Percentiles rank a stretch among this genome's conserved stretches.
Evolutionary conservation across 2,329 filamentous ascomycete species (phyloP).

Genomic region (Talaromyces pinophilus): DNA sequence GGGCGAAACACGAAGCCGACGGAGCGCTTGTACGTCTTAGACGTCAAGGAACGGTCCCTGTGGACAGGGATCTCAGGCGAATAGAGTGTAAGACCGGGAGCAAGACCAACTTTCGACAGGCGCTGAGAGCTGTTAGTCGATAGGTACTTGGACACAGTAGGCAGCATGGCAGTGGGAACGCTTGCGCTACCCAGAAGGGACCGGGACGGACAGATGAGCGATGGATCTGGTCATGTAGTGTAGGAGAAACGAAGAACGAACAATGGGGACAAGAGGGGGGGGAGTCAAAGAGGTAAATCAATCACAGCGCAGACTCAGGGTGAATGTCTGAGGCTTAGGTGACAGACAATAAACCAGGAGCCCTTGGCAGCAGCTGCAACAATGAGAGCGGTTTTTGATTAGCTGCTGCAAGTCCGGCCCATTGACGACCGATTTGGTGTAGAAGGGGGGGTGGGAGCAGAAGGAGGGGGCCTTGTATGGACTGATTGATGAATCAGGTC

Average conservation of each 20-base stretch:
- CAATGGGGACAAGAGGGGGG: neutral
- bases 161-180: slow-evolving; percentile 18
- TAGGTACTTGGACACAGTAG: slow-evolving; percentile 8
- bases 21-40: slow-evolving; percentile 23
- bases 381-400: slow-evolving; percentile 8
- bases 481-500: slow-evolving; percentile 8
- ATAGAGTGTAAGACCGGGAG: slow-evolving; percentile 19
- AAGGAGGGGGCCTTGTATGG: slow-evolving; percentile 16
- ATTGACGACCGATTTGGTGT: slow-evolving; percentile 11
- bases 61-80: slow-evolving; percentile 22
- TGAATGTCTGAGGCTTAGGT: neutral
- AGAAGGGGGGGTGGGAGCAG: slow-evolving; percentile 5
- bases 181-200: slow-evolving; percentile 14
- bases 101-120: slow-evolving; percentile 15
- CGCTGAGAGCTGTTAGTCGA: slow-evolving; percentile 22
- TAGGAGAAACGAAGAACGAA: slow-evolving; percentile 2
- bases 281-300: slow-evolving; percentile 12
- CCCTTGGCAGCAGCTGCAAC: slow-evolving; percentile 20
- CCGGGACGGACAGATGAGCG: neutral
- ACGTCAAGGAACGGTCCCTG: slow-evolving; percentile 22
- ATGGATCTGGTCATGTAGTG: neutral
- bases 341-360: slow-evolving; percentile 3
- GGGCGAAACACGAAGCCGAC: slow-evolving; percentile 19
- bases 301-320: neutral
- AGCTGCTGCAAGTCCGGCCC: slow-evolving; percentile 17